Evolutionary conservation across 331 rosid species (phyloP).

Genomic region (Quercus lobata): DNA sequence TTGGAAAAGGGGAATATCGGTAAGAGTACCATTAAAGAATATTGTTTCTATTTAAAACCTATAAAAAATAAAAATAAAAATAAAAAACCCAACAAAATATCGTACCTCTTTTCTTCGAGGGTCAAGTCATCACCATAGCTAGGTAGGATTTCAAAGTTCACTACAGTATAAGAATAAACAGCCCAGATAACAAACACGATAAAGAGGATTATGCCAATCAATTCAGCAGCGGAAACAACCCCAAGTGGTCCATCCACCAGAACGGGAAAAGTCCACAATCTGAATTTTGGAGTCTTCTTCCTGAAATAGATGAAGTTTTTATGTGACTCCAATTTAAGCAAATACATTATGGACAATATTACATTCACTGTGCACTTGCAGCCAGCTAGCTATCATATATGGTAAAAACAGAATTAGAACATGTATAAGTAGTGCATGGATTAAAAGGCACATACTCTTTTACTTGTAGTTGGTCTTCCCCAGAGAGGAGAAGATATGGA

Average conservation of each 20-base stretch:
- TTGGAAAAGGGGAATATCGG: not conserved
- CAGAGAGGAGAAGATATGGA: slow-evolving; percentile 46
- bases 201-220: slow-evolving; percentile 65
- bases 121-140: slow-evolving; percentile 6
- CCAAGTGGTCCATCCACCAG: slow-evolving; percentile 78
- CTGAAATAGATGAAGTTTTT: slow-evolving; percentile 28
- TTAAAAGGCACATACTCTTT: slow-evolving; percentile 40
- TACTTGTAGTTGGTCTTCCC: slow-evolving; percentile 36
- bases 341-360: not conserved
- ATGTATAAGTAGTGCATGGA: not conserved
- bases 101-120: slow-evolving; percentile 43
- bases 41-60: not conserved
- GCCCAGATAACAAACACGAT: slow-evolving; percentile 59
- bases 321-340: not conserved
- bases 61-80: not conserved
- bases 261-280: slow-evolving; percentile 84
- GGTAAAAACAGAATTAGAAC: not conserved
- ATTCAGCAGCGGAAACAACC: slow-evolving; percentile 76
- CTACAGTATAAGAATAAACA: slow-evolving; percentile 39
- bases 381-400: not conserved
- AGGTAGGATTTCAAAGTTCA: slow-evolving; percentile 21
- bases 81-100: not conserved
- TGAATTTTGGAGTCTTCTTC: slow-evolving; percentile 54
- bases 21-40: not conserved
- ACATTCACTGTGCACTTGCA: not conserved